Evolutionary conservation across 2,329 filamentous ascomycete species (phyloP).

Genomic region (Fusarium pseudonygamai): DNA sequence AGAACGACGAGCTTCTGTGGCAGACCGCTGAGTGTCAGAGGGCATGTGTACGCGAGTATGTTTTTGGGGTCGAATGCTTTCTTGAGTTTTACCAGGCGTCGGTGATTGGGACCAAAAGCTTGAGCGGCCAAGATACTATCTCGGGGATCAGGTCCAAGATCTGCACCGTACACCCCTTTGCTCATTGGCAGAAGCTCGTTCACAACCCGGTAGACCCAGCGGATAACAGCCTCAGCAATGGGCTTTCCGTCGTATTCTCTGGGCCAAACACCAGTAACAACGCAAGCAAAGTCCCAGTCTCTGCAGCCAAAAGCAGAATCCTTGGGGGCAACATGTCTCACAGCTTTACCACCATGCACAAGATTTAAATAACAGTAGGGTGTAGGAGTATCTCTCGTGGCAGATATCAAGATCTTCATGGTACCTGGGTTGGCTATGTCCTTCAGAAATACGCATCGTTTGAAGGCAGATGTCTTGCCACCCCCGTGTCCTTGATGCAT

Average conservation of each 20-base stretch:
- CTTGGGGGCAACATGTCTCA: slow-evolving; percentile 54
- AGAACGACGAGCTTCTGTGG: slow-evolving; percentile 63
- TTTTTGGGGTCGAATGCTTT: slow-evolving; percentile 56
- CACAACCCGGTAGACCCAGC: slow-evolving; percentile 67
- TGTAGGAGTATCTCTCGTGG: slow-evolving; percentile 60
- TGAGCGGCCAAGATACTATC: slow-evolving; percentile 59
- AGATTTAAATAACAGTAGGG: slow-evolving; percentile 69
- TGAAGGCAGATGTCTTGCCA: slow-evolving; percentile 71
- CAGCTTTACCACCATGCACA: slow-evolving; percentile 65
- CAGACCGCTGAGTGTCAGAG: slow-evolving; percentile 53
- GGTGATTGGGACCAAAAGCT: slow-evolving; percentile 66
- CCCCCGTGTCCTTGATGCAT: slow-evolving; percentile 68
- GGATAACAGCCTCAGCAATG: slow-evolving; percentile 49
- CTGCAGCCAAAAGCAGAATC: slow-evolving; percentile 70
- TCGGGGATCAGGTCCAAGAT: slow-evolving; percentile 70
- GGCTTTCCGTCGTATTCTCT: slow-evolving; percentile 60
- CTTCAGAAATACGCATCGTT: slow-evolving; percentile 70
- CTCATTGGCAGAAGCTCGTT: slow-evolving; percentile 58
- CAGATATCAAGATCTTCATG: slow-evolving; percentile 51
- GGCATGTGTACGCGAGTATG: slow-evolving; percentile 65
- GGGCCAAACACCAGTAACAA: slow-evolving; percentile 70
- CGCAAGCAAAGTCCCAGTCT: slow-evolving; percentile 71
- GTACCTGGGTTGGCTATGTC: slow-evolving; percentile 51
- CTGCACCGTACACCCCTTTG: slow-evolving; percentile 65
- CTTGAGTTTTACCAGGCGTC: slow-evolving; percentile 63